These are phyloP conservation scores for Phaffia australis DNA, from an alignment of 768 basidiomycete genomes.

Conservation along the genomic window DNA sequence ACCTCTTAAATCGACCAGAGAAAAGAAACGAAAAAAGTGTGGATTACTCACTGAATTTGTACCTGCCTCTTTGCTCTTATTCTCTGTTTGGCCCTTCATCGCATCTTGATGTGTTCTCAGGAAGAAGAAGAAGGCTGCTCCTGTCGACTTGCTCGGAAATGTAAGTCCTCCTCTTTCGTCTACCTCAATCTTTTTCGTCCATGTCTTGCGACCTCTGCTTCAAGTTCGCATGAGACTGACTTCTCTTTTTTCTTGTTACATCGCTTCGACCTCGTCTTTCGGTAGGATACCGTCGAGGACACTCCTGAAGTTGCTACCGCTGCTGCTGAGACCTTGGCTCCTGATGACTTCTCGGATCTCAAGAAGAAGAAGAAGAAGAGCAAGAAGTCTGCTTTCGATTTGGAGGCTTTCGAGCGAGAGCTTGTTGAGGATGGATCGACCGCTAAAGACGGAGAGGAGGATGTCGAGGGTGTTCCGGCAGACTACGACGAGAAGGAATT, in stretches of 20 bases:
- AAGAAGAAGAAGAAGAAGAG: constrained; percentile 42
- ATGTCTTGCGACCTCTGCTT: constrained; percentile 1
- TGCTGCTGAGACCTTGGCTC: constrained; percentile 12
- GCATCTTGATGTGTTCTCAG: constrained; percentile 4
- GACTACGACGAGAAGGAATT: constrained; percentile 49
- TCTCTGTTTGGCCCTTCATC: too few relatives aligned
- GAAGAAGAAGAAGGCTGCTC: constrained; percentile 40
- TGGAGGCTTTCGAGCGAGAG: constrained; percentile 92
- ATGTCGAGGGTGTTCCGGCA: constrained; percentile 36
- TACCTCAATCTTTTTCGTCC: background rate
- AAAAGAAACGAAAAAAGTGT: background rate
- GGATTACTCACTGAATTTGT: background rate
- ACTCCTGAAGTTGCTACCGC: constrained; percentile 23
- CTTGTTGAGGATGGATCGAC: constrained; percentile 55
- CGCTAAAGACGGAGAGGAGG: constrained; percentile 50
- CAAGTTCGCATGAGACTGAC: background rate
- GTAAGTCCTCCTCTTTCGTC: constrained; percentile 3
- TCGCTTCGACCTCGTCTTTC: constrained; percentile 17
- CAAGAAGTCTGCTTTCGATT: constrained; percentile 78
- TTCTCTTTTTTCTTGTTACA: constrained; percentile 6
- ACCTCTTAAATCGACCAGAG: background rate
- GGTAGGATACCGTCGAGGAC: constrained; percentile 29
- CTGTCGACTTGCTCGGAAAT: constrained; percentile 33
- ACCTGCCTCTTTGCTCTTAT: background rate
- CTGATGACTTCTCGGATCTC: constrained; percentile 29